phyloP scores from a whole-genome alignment of 139 green algal genomes.

The Zygnema circumcarinatum region DNA sequence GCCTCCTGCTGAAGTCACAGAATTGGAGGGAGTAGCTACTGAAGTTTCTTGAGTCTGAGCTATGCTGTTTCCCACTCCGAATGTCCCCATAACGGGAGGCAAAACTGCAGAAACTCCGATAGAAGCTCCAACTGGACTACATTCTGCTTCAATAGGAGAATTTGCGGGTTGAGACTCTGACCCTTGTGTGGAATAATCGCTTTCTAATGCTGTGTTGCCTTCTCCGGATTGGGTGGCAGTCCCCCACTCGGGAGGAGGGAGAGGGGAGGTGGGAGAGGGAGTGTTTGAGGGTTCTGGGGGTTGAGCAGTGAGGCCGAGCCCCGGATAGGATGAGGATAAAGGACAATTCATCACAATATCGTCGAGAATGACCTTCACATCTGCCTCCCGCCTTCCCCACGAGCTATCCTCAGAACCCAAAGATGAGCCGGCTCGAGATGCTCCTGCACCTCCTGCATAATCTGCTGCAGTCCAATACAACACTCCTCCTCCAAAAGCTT shows the following conservation, averaged over 20 bases:
- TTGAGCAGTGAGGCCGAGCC: not conserved
- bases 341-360: slow-evolving; percentile 38
- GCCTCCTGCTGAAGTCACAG: no score
- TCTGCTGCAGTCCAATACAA: slow-evolving; percentile 51
- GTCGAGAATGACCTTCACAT: slow-evolving; percentile 30
- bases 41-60: not conserved
- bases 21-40: not conserved
- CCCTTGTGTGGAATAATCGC: no score
- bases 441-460: not conserved
- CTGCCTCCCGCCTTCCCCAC: slow-evolving; percentile 36
- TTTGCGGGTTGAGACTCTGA: no score
- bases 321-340: slow-evolving; percentile 27
- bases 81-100: no score
- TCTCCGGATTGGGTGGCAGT: no score
- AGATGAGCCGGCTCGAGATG: slow-evolving; percentile 25
- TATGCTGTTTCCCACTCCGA: no score
- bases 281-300: slow-evolving; percentile 8
- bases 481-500: slow-evolving; percentile 50
- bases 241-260: not conserved
- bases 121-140: no score
- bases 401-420: slow-evolving; percentile 46
- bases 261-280: slow-evolving; percentile 19
- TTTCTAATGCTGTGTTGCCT: no score
- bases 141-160: no score
- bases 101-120: no score